Base-by-base conservation (phyloP, 805 yeast species). In the Cyberlindnera maritima region DNA sequence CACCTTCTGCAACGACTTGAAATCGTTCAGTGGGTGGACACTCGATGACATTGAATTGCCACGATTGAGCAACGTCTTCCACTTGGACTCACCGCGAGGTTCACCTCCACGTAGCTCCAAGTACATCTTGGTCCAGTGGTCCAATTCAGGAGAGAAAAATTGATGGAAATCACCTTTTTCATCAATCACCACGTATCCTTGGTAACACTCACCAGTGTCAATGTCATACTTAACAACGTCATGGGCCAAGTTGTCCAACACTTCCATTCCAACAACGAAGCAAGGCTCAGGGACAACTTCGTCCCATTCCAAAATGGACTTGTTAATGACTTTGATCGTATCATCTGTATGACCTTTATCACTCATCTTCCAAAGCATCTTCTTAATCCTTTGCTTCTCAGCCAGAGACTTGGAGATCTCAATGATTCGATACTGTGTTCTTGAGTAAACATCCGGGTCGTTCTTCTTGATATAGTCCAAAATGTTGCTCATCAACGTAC, bases 211-310 rank as follows among this genome's bases (percentile, higher is more conserved):
- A 6, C 82, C 78, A 0, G 89, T 79, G 9, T 67, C 56, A 48
- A 81, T 76, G 57, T 88, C 95, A 61, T 86, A 88, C 31, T 92
- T 73, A 4, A 88, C 76, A 23, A 85, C 77, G 60, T 88, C 96
- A 64, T 88, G 96, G 3, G 94, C 74, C 52, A 89, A 78, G 59
- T 88, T 88, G 64, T 88, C 96, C 62, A 89, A 80, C 8, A 88
- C 94, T 59, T 89, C 96, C 46, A 87, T 66, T 0, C 92, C 95
- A 40, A 88, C 71, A 53, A 88, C 82, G 59, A 80, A 88, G 54
- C 94, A 85, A 1, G 88, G 89, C 35, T 82, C 82, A 5, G 68
- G 64, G 6, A 82, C 83, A 2, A 63, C 60, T 23, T 71, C 68
- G 41, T 77, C 69, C 96, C 96, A 88, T 19, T 83, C 83, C 54